Evolutionary conservation across 2,329 filamentous ascomycete species (phyloP).

Genomic region (Aspergillus phoenicis): DNA sequence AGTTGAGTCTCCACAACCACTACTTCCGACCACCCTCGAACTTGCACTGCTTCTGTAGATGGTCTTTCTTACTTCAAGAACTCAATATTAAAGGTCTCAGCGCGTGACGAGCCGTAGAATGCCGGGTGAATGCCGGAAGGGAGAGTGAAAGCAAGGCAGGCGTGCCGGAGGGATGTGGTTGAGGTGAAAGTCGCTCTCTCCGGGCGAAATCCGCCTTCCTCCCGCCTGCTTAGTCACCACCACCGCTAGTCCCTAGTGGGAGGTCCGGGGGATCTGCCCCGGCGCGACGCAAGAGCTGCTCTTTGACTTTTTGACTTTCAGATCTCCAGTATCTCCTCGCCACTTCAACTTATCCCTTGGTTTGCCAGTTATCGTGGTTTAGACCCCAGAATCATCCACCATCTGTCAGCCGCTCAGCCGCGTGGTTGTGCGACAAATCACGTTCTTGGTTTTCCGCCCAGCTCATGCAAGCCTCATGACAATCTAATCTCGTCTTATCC

Average conservation of each 20-base stretch:
- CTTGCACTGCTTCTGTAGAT: conserved; percentile 11
- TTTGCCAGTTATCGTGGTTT: too few species aligned
- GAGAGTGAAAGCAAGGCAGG: conserved; percentile 3
- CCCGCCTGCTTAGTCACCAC: conserved; percentile 38
- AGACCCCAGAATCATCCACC: too few species aligned
- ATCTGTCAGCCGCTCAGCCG: too few species aligned
- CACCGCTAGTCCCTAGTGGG: conserved; percentile 8
- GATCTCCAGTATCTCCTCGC: not conserved
- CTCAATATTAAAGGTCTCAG: conserved; percentile 3
- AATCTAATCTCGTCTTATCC: too few species aligned
- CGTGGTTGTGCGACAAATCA: too few species aligned
- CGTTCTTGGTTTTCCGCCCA: too few species aligned
- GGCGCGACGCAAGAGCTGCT: not conserved
- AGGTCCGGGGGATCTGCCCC: conserved; percentile 7
- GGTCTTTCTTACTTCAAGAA: not conserved
- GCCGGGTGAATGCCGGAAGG: not conserved
- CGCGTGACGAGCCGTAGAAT: not conserved
- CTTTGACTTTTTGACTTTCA: not conserved
- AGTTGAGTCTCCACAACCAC: conserved; percentile 18
- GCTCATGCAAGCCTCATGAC: too few species aligned
- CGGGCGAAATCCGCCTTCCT: conserved; percentile 41
- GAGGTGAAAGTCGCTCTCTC: conserved; percentile 40
- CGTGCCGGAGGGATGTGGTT: conserved; percentile 34
- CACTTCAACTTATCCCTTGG: too few species aligned
- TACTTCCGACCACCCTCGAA: conserved; percentile 16